Percentiles rank a stretch among this genome's conserved stretches.
Evolutionary conservation across 2,329 filamentous ascomycete genomes (phyloP).

Genomic region (Myotisia sp.): DNA sequence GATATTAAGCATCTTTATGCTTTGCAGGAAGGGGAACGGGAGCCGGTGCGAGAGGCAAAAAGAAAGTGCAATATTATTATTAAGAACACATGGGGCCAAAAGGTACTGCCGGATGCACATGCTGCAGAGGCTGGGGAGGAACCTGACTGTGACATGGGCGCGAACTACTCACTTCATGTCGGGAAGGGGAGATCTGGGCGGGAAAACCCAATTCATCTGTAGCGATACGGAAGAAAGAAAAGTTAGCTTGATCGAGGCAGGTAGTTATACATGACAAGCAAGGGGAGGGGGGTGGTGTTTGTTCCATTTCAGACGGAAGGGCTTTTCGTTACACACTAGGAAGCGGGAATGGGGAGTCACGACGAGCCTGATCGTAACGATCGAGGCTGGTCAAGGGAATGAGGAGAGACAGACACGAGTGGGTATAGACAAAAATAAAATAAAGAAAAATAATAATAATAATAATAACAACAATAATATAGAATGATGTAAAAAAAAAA

Average conservation of each 20-base stretch:
- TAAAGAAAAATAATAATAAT: too few relatives aligned
- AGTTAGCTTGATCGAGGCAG: conserved; percentile 9
- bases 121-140: neutral
- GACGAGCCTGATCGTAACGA: conserved; percentile 12
- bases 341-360: conserved; percentile 7
- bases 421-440: too few relatives aligned
- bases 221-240: conserved; percentile 10
- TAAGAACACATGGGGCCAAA: neutral
- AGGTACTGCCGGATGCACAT: neutral
- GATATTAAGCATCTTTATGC: conserved; percentile 10
- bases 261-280: neutral
- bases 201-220: conserved; percentile 16
- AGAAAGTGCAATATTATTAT: conserved; percentile 5
- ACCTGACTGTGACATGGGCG: conserved; percentile 3
- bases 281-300: conserved; percentile 3
- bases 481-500: too few relatives aligned
- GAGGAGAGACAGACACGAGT: conserved; percentile 4
- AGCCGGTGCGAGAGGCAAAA: conserved; percentile 7
- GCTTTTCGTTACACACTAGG: conserved; percentile 14
- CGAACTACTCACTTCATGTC: conserved; percentile 14
- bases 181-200: conserved; percentile 13
- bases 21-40: conserved; percentile 9
- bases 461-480: too few relatives aligned
- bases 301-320: too few relatives aligned
- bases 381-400: conserved; percentile 10